Evolutionary conservation across 768 basidiomycete species (phyloP).

Genomic region (Termitomyces heimii): DNA sequence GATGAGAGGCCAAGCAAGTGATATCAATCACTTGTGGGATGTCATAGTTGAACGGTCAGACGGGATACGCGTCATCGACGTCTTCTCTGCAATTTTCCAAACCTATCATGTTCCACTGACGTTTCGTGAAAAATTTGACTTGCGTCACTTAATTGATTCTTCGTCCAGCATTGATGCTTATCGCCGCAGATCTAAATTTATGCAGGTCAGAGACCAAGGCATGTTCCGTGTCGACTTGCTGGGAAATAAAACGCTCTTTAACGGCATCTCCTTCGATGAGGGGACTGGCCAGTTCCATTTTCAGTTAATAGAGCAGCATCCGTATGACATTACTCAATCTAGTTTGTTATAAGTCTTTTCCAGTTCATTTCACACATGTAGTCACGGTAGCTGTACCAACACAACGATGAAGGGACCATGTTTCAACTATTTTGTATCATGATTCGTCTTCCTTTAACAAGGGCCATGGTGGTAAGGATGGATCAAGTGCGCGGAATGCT

Average conservation of each 20-base stretch:
- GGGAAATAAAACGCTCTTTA: neutral
- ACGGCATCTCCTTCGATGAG: neutral
- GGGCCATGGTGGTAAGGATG: neutral
- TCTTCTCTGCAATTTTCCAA: neutral
- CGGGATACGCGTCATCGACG: neutral
- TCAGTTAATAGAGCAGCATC: neutral
- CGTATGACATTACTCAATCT: neutral
- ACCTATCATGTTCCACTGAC: neutral
- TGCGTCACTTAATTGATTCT: neutral
- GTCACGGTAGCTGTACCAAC: too few species aligned
- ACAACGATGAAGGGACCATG: too few species aligned
- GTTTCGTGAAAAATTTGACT: neutral
- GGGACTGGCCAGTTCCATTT: neutral
- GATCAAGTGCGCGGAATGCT: neutral
- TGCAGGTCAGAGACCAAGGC: neutral
- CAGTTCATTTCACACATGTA: neutral
- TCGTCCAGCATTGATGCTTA: neutral
- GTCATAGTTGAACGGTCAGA: neutral
- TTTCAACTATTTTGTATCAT: too few species aligned
- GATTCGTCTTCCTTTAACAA: neutral
- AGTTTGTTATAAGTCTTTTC: neutral
- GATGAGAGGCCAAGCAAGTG: neutral
- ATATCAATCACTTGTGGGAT: neutral
- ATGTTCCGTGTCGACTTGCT: neutral
- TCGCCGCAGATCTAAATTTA: neutral